phyloP scores from a whole-genome alignment of 2,329 filamentous ascomycete species.

The Claviceps cyperi region DNA sequence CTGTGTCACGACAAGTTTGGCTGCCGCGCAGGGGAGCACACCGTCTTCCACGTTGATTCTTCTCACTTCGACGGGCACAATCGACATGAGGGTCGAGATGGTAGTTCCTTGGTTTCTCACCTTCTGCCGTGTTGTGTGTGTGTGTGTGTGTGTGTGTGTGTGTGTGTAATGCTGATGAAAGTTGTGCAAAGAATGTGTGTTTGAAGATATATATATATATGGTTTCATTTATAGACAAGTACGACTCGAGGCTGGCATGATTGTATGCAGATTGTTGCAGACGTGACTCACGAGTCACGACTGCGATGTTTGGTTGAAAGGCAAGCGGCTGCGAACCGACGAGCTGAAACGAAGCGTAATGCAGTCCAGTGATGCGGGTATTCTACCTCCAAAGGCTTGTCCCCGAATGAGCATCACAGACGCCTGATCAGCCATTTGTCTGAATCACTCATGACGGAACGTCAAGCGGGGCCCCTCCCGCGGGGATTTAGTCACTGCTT shows the following conservation, averaged over 20 bases:
- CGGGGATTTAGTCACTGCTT: not conserved
- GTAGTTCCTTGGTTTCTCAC: not conserved
- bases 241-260: not conserved
- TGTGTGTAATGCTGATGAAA: not conserved
- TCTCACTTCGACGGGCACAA: slow-evolving; percentile 7
- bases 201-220: too few relatives aligned
- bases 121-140: not conserved
- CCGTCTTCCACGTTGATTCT: slow-evolving; percentile 16
- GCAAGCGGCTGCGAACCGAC: too few relatives aligned
- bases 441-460: not conserved
- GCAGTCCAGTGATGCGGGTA: not conserved
- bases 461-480: not conserved
- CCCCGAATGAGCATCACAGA: not conserved
- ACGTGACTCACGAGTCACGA: not conserved
- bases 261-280: not conserved
- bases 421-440: not conserved
- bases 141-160: too few relatives aligned
- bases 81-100: slow-evolving; percentile 9
- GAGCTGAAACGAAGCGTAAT: not conserved
- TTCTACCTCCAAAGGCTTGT: not conserved
- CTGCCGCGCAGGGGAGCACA: slow-evolving; percentile 29
- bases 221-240: not conserved
- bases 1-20: slow-evolving; percentile 30
- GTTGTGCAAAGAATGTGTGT: not conserved
- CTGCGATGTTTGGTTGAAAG: not conserved